Conservation (phyloP, 2,329 filamentous ascomycete species). For the Periconia macrospinosa region DNA sequence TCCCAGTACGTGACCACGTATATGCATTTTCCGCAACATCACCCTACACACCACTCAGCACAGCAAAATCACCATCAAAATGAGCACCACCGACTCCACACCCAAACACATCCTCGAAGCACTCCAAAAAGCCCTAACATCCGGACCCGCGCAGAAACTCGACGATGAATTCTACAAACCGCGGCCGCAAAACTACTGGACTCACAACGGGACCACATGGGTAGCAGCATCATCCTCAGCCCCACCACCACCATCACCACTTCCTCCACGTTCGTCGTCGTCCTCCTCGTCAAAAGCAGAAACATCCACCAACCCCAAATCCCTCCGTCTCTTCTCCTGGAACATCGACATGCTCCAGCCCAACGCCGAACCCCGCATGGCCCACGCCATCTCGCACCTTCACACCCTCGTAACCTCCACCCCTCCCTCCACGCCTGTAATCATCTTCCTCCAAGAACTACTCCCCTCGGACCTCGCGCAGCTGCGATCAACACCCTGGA, state of each 20-base stretch:
- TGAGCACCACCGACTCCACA: slow-evolving; percentile 8
- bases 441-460: slow-evolving; percentile 60
- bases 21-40: no score
- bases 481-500: slow-evolving; percentile 51
- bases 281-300: background rate
- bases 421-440: slow-evolving; percentile 25
- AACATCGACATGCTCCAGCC: slow-evolving; percentile 53
- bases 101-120: slow-evolving; percentile 14
- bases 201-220: slow-evolving; percentile 3
- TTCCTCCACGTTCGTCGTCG: no score
- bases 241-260: no score
- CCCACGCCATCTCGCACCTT: slow-evolving; percentile 45
- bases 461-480: slow-evolving; percentile 47
- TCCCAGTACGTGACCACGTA: no score
- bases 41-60: no score
- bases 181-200: slow-evolving; percentile 14
- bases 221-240: background rate
- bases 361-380: slow-evolving; percentile 45
- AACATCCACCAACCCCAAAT: slow-evolving; percentile 5
- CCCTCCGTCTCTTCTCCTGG: slow-evolving; percentile 47
- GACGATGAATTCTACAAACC: slow-evolving; percentile 18
- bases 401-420: slow-evolving; percentile 26
- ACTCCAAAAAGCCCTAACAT: slow-evolving; percentile 13
- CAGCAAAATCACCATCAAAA: slow-evolving; percentile 26
- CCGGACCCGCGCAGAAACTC: slow-evolving; percentile 15